Conservation (phyloP, 2,329 filamentous ascomycete species). For the Leptodontidium sp. region DNA sequence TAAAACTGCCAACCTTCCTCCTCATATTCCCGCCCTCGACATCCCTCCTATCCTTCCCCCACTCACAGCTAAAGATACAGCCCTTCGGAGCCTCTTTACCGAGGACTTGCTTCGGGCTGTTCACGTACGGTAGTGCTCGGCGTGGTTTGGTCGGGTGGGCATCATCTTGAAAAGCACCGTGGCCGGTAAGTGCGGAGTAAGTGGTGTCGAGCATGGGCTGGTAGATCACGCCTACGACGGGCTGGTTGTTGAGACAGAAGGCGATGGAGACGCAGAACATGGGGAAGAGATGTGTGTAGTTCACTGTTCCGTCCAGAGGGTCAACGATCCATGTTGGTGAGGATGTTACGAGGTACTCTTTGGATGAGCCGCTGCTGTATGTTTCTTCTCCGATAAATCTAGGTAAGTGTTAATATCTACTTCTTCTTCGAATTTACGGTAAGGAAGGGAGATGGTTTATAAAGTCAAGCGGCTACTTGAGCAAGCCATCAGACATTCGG, state of each 20-base stretch:
- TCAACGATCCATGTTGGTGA: conserved; percentile 79
- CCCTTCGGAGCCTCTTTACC: conserved; percentile 70
- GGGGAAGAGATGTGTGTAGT: conserved; percentile 81
- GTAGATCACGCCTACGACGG: conserved; percentile 75
- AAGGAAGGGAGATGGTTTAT: not conserved
- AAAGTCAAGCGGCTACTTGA: too few species aligned
- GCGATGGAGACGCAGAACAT: conserved; percentile 85
- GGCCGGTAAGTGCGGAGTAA: conserved; percentile 72
- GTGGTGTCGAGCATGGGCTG: conserved; percentile 74
- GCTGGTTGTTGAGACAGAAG: conserved; percentile 65
- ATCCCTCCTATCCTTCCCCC: conserved; percentile 77
- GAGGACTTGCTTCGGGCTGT: conserved; percentile 68
- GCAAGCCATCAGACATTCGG: not conserved
- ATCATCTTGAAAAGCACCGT: conserved; percentile 64
- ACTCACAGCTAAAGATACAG: conserved; percentile 79
- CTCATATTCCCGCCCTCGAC: conserved; percentile 71
- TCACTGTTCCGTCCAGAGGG: conserved; percentile 79
- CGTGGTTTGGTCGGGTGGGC: conserved; percentile 51
- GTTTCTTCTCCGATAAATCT: conserved; percentile 82
- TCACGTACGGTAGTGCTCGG: conserved; percentile 70
- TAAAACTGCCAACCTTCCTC: conserved; percentile 76
- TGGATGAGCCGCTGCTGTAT: conserved; percentile 73
- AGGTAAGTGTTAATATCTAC: not conserved
- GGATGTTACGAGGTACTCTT: conserved; percentile 71
- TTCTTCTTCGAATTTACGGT: not conserved